These are phyloP conservation scores for Quercus gilva DNA, from an alignment of 306 rosid species.

Conservation along the genomic window DNA sequence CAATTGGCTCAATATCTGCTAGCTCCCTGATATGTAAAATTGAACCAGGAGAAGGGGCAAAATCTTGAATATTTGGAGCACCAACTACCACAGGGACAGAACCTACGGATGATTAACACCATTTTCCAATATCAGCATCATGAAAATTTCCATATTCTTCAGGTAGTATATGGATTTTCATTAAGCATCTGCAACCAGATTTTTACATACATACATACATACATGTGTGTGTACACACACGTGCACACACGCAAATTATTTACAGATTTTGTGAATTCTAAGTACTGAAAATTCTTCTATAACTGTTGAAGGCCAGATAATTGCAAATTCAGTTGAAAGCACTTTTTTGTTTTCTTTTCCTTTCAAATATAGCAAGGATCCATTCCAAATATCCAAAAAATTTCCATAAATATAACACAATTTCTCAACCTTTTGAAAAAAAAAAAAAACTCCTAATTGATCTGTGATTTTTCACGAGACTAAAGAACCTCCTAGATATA, in stretches of 20 bases:
- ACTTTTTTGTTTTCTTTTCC: too few species aligned
- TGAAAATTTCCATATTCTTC: slow-evolving; percentile 8
- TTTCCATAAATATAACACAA: background rate
- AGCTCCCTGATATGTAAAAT: slow-evolving; percentile 70
- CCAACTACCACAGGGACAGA: slow-evolving; percentile 90
- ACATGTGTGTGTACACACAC: rapidly evolving
- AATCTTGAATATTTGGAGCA: slow-evolving; percentile 90
- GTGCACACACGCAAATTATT: background rate
- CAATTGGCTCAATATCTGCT: slow-evolving; percentile 62
- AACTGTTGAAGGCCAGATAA: background rate
- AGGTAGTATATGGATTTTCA: background rate
- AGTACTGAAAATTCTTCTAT: background rate
- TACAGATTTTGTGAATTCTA: background rate
- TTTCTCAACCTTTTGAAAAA: background rate
- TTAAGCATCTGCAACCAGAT: background rate
- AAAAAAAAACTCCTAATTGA: background rate
- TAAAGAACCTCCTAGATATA: background rate
- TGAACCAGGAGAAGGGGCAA: slow-evolving; percentile 73
- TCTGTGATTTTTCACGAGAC: background rate
- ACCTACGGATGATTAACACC: slow-evolving; percentile 45
- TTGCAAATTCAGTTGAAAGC: background rate
- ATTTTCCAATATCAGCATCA: slow-evolving; percentile 22
- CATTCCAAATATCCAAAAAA: too few species aligned
- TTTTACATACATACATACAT: background rate
- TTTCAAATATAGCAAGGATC: too few species aligned